Evolutionary conservation across 2,329 filamentous ascomycete species (phyloP).

Genomic region (Alternaria consortialis): DNA sequence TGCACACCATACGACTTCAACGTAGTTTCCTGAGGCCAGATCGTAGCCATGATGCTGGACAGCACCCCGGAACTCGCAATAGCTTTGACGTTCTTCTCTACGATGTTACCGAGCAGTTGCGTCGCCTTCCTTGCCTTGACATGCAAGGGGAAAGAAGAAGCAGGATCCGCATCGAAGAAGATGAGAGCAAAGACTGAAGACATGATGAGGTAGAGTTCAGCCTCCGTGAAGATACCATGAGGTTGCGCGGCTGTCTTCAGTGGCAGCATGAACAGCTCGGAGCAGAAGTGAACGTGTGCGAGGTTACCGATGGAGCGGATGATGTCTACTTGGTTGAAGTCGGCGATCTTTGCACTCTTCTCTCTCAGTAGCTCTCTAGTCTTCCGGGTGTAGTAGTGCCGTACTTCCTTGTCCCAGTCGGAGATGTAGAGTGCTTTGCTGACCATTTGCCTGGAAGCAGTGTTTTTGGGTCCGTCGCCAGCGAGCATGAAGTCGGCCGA

Average conservation of each 20-base stretch:
- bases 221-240: conserved; percentile 62
- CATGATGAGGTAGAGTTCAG: conserved; percentile 64
- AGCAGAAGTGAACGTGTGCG: conserved; percentile 63
- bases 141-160: conserved; percentile 61
- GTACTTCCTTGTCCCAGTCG: conserved; percentile 70
- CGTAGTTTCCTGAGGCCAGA: conserved; percentile 52
- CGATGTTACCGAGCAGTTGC: conserved; percentile 60
- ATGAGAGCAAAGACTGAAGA: conserved; percentile 62
- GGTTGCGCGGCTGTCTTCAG: conserved; percentile 63
- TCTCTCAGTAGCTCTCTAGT: conserved; percentile 69
- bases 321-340: conserved; percentile 74
- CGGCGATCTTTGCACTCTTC: conserved; percentile 71
- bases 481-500: conserved; percentile 66
- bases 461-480: conserved; percentile 46
- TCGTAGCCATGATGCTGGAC: conserved; percentile 52
- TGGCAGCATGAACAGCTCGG: conserved; percentile 64
- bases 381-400: conserved; percentile 71
- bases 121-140: conserved; percentile 59
- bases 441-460: conserved; percentile 45
- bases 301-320: conserved; percentile 66
- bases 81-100: conserved; percentile 59
- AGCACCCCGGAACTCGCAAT: conserved; percentile 55
- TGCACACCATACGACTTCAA: conserved; percentile 64
- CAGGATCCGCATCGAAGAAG: conserved; percentile 65
- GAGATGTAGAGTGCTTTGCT: conserved; percentile 67